Percentiles rank a stretch among this genome's conserved stretches.
These are phyloP conservation scores for Closterium sp. DNA, from an alignment of 139 green algal genomes.

Conservation along the genomic window DNA sequence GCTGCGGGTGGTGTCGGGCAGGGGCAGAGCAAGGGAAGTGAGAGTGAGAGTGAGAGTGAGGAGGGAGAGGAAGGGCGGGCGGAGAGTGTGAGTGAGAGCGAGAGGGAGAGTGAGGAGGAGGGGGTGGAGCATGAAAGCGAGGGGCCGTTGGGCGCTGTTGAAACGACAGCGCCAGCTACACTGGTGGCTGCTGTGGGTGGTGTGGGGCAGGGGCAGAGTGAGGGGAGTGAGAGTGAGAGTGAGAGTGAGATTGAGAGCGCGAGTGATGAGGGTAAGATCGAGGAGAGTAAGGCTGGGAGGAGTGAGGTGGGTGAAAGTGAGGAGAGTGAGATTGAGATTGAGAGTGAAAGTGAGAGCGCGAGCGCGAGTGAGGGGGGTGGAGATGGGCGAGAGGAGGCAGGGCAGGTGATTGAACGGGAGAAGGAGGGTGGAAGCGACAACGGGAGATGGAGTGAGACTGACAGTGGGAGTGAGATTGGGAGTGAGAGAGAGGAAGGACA, in stretches of 20 bases:
- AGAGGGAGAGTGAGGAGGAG: not conserved
- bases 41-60: not conserved
- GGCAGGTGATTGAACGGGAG: too few species aligned
- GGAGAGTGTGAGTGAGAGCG: not conserved
- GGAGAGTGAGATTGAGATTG: too few species aligned
- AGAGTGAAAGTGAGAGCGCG: too few species aligned
- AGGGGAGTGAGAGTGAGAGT: not conserved
- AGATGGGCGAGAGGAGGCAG: too few species aligned
- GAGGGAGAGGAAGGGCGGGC: too few species aligned
- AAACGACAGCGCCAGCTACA: not conserved
- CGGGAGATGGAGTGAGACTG: not conserved
- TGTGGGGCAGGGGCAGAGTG: not conserved
- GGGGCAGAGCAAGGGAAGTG: not conserved
- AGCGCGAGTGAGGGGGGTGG: too few species aligned
- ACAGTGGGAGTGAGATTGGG: not conserved
- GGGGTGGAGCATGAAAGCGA: not conserved
- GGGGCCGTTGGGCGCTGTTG: not conserved
- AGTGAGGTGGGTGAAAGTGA: too few species aligned
- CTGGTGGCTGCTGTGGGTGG: not conserved
- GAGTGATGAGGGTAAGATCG: not conserved
- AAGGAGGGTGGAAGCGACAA: not conserved
- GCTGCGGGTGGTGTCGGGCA: not conserved
- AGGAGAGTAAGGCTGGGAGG: not conserved
- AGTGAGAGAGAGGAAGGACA: not conserved
- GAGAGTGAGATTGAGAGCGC: too few species aligned